These are phyloP conservation scores for Pyrenophora tritici-repentis DNA, from an alignment of 2,329 filamentous ascomycete species.

Conservation along the genomic window DNA sequence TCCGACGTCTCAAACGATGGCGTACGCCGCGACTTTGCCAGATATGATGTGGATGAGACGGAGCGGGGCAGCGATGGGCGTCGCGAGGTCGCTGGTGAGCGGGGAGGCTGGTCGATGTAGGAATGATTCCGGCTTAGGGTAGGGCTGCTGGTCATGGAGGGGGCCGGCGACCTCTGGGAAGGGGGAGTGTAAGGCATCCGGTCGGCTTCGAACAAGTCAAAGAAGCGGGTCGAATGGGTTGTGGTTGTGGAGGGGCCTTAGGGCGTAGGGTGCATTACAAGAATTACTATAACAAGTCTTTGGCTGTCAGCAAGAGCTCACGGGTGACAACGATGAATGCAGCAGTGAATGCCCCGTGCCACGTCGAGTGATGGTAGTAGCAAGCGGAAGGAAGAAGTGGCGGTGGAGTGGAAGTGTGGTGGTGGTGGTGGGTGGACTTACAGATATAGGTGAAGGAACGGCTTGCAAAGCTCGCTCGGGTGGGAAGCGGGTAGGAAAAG, in stretches of 20 bases:
- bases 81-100: slow-evolving; percentile 40
- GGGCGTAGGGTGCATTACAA: slow-evolving; percentile 51
- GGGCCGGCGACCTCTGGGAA: slow-evolving; percentile 65
- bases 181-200: slow-evolving; percentile 90
- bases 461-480: slow-evolving; percentile 21
- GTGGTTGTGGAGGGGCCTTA: slow-evolving; percentile 35
- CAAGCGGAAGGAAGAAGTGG: neutral
- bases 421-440: slow-evolving; percentile 10
- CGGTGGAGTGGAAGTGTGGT: neutral
- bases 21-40: slow-evolving; percentile 65
- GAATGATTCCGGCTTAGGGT: slow-evolving; percentile 57
- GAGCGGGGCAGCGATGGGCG: slow-evolving; percentile 60
- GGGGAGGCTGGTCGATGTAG: slow-evolving; percentile 50
- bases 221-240: slow-evolving; percentile 41
- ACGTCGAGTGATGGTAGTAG: too few species aligned
- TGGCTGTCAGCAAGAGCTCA: slow-evolving; percentile 14
- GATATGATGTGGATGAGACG: slow-evolving; percentile 63
- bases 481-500: slow-evolving; percentile 4
- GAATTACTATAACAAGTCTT: slow-evolving; percentile 30
- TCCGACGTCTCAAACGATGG: slow-evolving; percentile 52
- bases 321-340: slow-evolving; percentile 3
- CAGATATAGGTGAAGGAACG: slow-evolving; percentile 27
- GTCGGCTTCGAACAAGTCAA: slow-evolving; percentile 42
- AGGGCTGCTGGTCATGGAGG: slow-evolving; percentile 60
- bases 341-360: neutral